Evolutionary conservation across 805 yeast genomes (phyloP).

Genomic region (Wickerhamiella shivajii): DNA sequence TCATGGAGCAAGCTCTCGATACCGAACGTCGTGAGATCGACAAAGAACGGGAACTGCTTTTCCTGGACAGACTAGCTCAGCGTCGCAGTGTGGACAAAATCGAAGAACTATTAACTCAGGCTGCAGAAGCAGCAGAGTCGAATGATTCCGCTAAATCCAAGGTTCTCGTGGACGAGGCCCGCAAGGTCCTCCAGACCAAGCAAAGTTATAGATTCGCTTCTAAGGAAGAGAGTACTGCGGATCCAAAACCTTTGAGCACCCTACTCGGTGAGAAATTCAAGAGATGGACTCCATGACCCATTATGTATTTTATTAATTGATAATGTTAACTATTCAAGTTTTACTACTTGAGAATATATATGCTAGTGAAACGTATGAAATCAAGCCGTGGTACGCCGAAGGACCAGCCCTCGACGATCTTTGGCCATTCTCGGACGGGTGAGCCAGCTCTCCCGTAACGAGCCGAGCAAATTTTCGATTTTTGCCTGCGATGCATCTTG

Average conservation of each 20-base stretch:
- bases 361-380: neutral
- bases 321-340: neutral
- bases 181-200: conserved; percentile 2
- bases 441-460: conserved; percentile 19
- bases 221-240: conserved; percentile 2
- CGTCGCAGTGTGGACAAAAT: conserved; percentile 43
- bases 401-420: conserved; percentile 21
- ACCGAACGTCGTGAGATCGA: conserved; percentile 31
- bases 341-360: neutral
- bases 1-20: conserved; percentile 44
- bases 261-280: conserved; percentile 8
- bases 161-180: conserved; percentile 18
- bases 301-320: neutral
- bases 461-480: conserved; percentile 36
- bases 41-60: conserved; percentile 28
- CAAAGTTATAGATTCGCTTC: neutral
- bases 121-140: conserved; percentile 25
- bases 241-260: conserved; percentile 8
- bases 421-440: conserved; percentile 19
- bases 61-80: conserved; percentile 57
- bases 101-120: conserved; percentile 38
- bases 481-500: conserved; percentile 41
- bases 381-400: conserved; percentile 6
- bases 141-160: conserved; percentile 16
- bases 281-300: conserved; percentile 7